Conservation (phyloP, 345 rosid species). For the Murraya paniculata region DNA sequence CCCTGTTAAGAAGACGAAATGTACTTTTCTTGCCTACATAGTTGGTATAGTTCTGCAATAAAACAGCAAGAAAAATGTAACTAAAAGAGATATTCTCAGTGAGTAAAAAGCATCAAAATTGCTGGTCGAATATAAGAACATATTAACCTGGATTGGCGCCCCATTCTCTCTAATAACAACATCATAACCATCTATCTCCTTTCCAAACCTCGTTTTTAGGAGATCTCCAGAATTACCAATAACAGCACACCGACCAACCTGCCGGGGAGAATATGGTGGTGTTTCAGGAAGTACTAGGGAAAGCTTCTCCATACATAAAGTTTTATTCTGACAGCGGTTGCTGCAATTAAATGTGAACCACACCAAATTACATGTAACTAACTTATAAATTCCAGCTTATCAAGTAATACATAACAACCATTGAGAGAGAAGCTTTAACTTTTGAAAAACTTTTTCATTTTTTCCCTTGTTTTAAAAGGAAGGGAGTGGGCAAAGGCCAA, state of each 20-base stretch:
- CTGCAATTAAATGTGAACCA: conserved; percentile 38
- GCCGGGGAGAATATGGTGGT: conserved; percentile 77
- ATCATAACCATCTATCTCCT: conserved; percentile 86
- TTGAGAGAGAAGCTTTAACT: background rate
- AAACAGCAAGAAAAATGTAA: conserved; percentile 10
- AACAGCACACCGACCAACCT: conserved; percentile 89
- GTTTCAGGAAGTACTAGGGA: conserved; percentile 78
- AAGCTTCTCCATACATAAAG: conserved; percentile 84
- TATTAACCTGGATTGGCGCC: conserved; percentile 75
- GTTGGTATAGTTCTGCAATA: conserved; percentile 64
- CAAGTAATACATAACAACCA: conserved; percentile 1
- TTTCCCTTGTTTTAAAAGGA: no score
- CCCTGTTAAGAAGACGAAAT: conserved; percentile 92
- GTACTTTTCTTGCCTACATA: conserved; percentile 82
- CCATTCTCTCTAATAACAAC: conserved; percentile 90
- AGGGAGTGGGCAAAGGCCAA: no score
- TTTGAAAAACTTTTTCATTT: background rate
- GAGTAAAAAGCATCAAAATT: conserved; percentile 5
- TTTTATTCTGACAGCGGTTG: conserved; percentile 68
- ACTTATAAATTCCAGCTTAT: background rate
- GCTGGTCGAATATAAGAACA: conserved; percentile 6
- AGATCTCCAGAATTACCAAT: conserved; percentile 98
- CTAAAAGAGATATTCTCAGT: background rate
- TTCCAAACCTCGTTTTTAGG: conserved; percentile 77
- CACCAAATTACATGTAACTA: conserved; percentile 4